A percentile compares a stretch with the other conserved stretches of the same genome.
Conservation (phyloP, 2,329 filamentous ascomycete species). For the Fusarium euwallaceae region DNA sequence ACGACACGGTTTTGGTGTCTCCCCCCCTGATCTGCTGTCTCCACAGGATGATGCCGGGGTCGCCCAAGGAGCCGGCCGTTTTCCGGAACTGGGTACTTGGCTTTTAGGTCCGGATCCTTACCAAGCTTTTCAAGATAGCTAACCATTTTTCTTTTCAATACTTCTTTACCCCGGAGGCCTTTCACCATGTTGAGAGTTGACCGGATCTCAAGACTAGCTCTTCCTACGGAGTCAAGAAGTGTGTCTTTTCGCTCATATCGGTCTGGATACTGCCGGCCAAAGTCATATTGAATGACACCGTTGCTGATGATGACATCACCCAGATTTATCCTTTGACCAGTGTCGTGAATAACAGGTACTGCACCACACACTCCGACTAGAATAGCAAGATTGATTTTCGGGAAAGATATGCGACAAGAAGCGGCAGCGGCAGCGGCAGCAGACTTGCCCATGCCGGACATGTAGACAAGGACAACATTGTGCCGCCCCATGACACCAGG, state of each 20-base stretch:
- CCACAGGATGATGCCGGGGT: no score
- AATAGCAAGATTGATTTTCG: neutral
- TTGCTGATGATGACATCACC: slow-evolving; percentile 13
- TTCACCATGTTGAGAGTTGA: rapidly evolving
- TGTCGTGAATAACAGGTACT: no score
- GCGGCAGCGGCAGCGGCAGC: neutral
- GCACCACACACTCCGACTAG: neutral
- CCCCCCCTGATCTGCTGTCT: no score
- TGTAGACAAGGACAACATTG: neutral
- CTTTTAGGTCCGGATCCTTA: no score
- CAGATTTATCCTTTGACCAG: no score
- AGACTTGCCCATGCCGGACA: slow-evolving; percentile 9
- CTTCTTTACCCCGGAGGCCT: no score
- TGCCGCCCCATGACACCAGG: rapidly evolving
- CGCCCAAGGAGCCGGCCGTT: no score
- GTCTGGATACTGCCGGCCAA: neutral
- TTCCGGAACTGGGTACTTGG: no score
- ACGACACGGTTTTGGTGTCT: no score
- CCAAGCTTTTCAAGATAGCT: no score
- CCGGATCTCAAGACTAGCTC: neutral
- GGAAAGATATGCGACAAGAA: slow-evolving; percentile 6
- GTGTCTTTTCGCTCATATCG: neutral
- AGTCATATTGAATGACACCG: neutral
- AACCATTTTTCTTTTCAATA: no score
- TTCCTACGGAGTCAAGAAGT: rapidly evolving